A percentile compares a stretch with the other conserved stretches of the same genome.
phyloP scores from a whole-genome alignment of 192 early-diverging fungal genomes.

The Haplosporangium gracile region DNA sequence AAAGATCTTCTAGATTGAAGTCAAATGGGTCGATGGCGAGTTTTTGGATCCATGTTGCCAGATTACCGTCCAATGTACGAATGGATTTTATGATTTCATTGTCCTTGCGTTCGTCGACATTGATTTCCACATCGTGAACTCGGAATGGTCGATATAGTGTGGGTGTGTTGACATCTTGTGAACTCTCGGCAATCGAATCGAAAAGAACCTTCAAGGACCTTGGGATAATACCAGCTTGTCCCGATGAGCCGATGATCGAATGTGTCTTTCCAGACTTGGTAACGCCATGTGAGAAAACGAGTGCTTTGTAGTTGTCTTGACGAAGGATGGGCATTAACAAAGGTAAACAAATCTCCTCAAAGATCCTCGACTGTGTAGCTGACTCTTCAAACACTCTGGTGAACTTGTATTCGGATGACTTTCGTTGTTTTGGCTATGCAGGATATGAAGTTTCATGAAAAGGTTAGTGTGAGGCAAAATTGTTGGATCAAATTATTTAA shows the following conservation, averaged over 20 bases:
- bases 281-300: constrained; percentile 79
- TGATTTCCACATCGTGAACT: constrained; percentile 41
- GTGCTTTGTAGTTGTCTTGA: constrained; percentile 66
- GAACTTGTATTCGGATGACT: constrained; percentile 65
- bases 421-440: constrained; percentile 37
- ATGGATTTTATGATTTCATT: background rate
- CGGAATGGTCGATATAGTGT: constrained; percentile 33
- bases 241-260: constrained; percentile 68
- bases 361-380: constrained; percentile 65
- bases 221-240: constrained; percentile 68
- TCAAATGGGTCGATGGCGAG: background rate
- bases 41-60: background rate
- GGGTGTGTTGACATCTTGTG: constrained; percentile 11
- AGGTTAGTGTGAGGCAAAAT: constrained; percentile 20
- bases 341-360: constrained; percentile 69
- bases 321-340: constrained; percentile 66
- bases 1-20: background rate
- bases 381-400: constrained; percentile 67
- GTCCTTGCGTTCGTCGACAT: constrained; percentile 20
- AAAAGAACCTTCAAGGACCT: constrained; percentile 70
- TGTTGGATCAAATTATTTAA: background rate
- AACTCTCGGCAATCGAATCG: constrained; percentile 55
- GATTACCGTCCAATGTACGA: constrained; percentile 9
- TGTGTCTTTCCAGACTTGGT: constrained; percentile 82
- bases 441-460: background rate